These are phyloP conservation scores for Stenogyne calaminthoides DNA, from an alignment of 305 asterid species.

Conservation along the genomic window DNA sequence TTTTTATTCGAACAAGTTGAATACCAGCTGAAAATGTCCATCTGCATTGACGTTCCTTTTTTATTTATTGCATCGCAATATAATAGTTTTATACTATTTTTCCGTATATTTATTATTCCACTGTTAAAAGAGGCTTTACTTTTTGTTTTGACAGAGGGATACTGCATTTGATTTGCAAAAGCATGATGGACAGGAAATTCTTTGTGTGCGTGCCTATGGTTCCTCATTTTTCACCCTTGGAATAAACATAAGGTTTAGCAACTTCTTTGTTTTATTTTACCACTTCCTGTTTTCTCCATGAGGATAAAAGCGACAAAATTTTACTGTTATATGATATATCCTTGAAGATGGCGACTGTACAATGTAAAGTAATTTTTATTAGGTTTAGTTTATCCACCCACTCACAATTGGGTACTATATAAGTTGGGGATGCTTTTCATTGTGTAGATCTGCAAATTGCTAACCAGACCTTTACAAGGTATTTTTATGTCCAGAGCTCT, in stretches of 20 bases:
- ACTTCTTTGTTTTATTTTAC: constrained; percentile 19
- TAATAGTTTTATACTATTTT: constrained; percentile 8
- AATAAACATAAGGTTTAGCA: constrained; percentile 79
- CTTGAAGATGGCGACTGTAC: constrained; percentile 7
- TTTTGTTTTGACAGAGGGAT: constrained; percentile 49
- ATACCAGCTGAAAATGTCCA: not conserved
- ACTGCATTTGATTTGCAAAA: constrained; percentile 46
- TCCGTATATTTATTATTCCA: constrained; percentile 17
- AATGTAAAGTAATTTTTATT: not conserved
- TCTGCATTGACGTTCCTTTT: constrained; percentile 2
- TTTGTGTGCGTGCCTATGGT: constrained; percentile 91
- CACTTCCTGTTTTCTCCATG: constrained; percentile 21
- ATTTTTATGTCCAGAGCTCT: constrained; percentile 1
- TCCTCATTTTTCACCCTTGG: constrained; percentile 94
- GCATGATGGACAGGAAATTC: constrained; percentile 77
- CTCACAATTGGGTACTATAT: constrained; percentile 13
- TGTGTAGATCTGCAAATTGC: constrained; percentile 20
- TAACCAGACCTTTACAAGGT: not conserved
- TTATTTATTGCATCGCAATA: not conserved
- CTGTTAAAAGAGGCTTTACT: constrained; percentile 2
- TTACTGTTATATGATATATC: constrained; percentile 7
- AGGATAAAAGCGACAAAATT: constrained; percentile 1
- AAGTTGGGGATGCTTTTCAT: not conserved
- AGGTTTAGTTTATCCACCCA: constrained; percentile 12
- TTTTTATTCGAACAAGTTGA: constrained; percentile 24